Evolutionary conservation across 768 basidiomycete species (phyloP).

Genomic region (Tulasnella sp.): DNA sequence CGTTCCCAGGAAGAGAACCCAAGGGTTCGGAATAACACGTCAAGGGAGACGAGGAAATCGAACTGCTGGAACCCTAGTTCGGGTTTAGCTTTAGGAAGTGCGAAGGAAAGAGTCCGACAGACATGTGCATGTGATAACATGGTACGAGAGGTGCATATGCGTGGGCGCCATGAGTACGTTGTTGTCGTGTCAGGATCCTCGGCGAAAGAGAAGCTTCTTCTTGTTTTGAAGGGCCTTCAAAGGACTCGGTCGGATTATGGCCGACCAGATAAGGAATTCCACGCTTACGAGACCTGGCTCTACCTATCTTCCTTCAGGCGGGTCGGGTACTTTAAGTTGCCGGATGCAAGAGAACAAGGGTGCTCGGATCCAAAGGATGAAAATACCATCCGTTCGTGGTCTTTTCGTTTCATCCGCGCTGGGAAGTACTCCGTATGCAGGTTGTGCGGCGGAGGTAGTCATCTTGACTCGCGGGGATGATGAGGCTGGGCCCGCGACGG

Average conservation of each 20-base stretch:
- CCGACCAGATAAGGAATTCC: not conserved
- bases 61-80: not conserved
- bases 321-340: conserved; percentile 2
- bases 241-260: not conserved
- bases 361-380: not conserved
- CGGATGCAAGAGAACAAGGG: not conserved
- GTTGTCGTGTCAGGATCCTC: not conserved
- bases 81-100: not conserved
- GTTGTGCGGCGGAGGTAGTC: too few relatives aligned
- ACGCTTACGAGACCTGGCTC: not conserved
- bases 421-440: too few relatives aligned
- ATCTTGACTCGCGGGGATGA: too few relatives aligned
- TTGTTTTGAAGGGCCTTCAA: not conserved
- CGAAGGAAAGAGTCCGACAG: not conserved
- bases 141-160: not conserved
- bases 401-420: not conserved
- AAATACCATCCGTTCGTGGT: not conserved
- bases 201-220: conserved; percentile 13
- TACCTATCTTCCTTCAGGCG: not conserved
- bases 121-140: conserved; percentile 18
- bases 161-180: not conserved
- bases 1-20: conserved; percentile 4
- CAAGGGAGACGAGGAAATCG: not conserved
- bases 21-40: not conserved
- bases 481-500: not conserved